Evolutionary conservation across 192 early-diverging fungal genomes (phyloP), one percentile per base, ranked within the genome.

Genomic region (Anaeromyces robustus): DNA sequence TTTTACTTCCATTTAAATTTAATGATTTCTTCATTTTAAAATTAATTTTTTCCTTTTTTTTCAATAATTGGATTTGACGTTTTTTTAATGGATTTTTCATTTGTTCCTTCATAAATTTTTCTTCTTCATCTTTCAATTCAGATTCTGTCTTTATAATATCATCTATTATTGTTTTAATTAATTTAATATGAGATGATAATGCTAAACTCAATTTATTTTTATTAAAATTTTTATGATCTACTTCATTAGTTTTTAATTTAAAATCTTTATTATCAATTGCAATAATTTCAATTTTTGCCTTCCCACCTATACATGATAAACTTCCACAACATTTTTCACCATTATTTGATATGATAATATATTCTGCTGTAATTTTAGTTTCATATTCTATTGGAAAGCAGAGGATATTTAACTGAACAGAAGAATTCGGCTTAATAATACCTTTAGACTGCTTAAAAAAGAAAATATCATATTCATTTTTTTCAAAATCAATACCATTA

Each of bases 401-500:
- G 17, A 82, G 84, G 30, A 92, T 79, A 19, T 41, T 80, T 16
- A 92, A 77, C 7, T 80, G 81, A 34, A 84, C 29, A 1, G 84
- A 78, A 0, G 77, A 80, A 29, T 84, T 84, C 2, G 90, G 84
- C 14, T 81, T 78, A 78, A 92, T 84, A 12, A 84, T 80, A 1
- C 87, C 90, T 77, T 84, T 82, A 29, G 84, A 82, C 22, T 88
- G 89, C 28, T 92, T 82, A 17, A 89, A 82, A 78, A 87, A 89
- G 77, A 92, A 92, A 9, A 91, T 83, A 79, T 89, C 88, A 80
- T 87, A 90, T 31, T 91, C 89, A 14, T 91, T 86, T 9, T 80
- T 43, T 37, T 79, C 78, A 30, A 85, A 81, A 29, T 32, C 37
- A 7, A 86, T 80, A 0, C 87, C 86, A 78, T 89, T 84, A 37